Evolutionary conservation across 495 filamentous ascomycete species (phyloP), one percentile per base, ranked within the genome.

Genomic region (Hypomontagnella monticulosa): DNA sequence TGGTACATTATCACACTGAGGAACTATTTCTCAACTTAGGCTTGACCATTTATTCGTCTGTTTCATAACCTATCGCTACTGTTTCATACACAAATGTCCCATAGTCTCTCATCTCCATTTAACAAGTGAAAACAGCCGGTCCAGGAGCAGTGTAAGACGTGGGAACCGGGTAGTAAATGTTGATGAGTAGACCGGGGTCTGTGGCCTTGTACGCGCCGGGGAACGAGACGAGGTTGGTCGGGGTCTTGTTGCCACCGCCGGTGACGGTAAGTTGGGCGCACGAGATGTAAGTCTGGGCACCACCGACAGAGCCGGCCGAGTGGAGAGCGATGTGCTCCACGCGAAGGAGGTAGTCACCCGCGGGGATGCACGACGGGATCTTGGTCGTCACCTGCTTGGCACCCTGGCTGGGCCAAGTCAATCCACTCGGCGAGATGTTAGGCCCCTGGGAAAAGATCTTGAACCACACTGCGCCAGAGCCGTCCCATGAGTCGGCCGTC

Each of bases 321-420:
- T 87, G 83, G 9, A 85, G 74, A 11, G 74, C 85, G 49, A 88
- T 81, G 57, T 86, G 83, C 73, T 88, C 87, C 12, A 81, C 82
- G 20, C 85, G 81, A 33, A 88, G 71, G 14, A 89, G 82, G 57
- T 88, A 88, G 61, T 83, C 74, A 32, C 85, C 85, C 0, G 79
- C 59, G 2, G 77, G 74, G 49, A 85, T 79, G 59, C 78, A 79
- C 7, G 65, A 61, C 0, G 84, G 84, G 52, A 85, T 81, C 51
- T 69, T 80, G 33, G 81, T 75, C 53, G 74, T 76, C 36, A 80
- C 75, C 41, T 67, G 65, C 36, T 62, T 72, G 32, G 69, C 61
- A 10, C 70, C 70, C 67, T 71, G 63, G 66, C 70, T 74, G 7
- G 73, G 75, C 78, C 73, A 83, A 10, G 69, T 78, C 67, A 81